Conservation (phyloP, 1,284 basidiomycete genomes). For the Mycosarcoma mackinlayi region DNA sequence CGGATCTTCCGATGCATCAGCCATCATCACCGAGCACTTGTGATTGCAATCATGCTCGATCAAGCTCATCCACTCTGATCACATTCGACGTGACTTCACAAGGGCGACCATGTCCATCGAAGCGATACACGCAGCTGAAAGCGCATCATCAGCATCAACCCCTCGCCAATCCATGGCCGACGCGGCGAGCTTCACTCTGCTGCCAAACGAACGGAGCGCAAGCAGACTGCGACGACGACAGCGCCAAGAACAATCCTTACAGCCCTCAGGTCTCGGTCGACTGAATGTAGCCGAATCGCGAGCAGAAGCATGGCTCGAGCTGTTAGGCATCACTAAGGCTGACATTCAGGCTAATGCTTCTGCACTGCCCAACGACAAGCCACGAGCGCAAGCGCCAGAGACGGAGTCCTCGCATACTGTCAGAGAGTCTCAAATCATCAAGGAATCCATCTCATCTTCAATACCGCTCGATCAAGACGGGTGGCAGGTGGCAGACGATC, state of each 20-base stretch:
- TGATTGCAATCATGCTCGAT: too few relatives aligned
- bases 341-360: background rate
- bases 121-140: background rate
- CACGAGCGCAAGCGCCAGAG: too few relatives aligned
- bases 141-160: background rate
- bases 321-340: constrained; percentile 16
- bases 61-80: too few relatives aligned
- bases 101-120: background rate
- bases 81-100: too few relatives aligned
- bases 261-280: constrained; percentile 1
- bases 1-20: too few relatives aligned
- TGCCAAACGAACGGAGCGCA: too few relatives aligned
- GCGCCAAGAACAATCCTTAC: constrained; percentile 21
- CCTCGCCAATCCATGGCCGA: background rate
- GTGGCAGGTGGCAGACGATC: constrained; percentile 37
- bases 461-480: constrained; percentile 45
- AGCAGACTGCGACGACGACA: constrained; percentile 3
- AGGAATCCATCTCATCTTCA: constrained; percentile 3
- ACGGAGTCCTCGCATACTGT: background rate
- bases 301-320: constrained; percentile 16
- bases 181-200: too few relatives aligned
- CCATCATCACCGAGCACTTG: too few relatives aligned
- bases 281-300: background rate
- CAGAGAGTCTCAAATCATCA: background rate
- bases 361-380: background rate